Evolutionary conservation across 164 flowering plant species (phyloP).

Genomic region (Cinnamomum chago): DNA sequence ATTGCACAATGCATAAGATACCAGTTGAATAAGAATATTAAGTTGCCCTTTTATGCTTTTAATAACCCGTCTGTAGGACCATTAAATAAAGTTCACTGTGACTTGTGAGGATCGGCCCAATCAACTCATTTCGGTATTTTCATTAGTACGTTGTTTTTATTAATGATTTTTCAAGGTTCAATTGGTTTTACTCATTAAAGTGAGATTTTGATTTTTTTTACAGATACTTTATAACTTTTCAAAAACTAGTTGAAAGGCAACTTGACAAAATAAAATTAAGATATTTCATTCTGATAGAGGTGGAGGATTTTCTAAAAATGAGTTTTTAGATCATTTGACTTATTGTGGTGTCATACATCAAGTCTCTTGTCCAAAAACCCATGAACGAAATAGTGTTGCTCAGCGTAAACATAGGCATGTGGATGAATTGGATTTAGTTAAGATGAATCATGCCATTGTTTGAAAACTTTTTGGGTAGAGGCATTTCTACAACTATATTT

Average conservation of each 20-base stretch:
- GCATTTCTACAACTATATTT: neutral
- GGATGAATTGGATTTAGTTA: neutral
- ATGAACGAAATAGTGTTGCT: neutral
- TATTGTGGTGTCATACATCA: neutral
- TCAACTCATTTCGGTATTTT: neutral
- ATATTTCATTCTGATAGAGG: neutral
- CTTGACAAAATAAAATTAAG: neutral
- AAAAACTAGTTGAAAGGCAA: neutral
- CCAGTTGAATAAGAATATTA: neutral
- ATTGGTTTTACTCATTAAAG: neutral
- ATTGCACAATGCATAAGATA: neutral
- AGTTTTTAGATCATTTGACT: neutral
- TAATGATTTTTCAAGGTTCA: neutral
- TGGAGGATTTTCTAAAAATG: neutral
- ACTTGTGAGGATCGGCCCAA: neutral
- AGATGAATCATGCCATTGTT: neutral
- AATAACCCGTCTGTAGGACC: neutral
- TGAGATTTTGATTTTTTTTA: neutral
- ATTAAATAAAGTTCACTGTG: neutral
- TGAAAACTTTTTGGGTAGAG: neutral
- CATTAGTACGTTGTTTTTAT: neutral
- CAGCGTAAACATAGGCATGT: neutral
- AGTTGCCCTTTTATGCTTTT: neutral
- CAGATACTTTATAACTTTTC: too few relatives aligned
- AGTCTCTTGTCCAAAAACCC: neutral